Conservation (phyloP, 2,329 filamentous ascomycete genomes). For the Botrytis hyacinthi region DNA sequence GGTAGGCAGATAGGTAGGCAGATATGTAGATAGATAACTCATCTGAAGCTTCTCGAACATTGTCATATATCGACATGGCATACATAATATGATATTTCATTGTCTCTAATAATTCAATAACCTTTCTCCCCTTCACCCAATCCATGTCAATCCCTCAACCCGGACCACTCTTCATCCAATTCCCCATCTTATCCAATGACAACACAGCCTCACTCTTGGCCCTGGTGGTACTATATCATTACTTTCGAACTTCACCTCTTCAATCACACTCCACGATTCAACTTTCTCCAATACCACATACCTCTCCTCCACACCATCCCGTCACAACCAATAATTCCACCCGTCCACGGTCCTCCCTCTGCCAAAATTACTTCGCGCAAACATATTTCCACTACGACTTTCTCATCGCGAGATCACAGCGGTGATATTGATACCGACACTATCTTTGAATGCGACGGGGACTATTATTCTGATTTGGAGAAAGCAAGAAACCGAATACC, state of each 20-base stretch:
- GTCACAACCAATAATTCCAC: neutral
- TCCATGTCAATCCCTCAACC: neutral
- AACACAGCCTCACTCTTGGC: slow-evolving; percentile 13
- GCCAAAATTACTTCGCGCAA: neutral
- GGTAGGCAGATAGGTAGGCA: too few species aligned
- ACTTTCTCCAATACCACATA: neutral
- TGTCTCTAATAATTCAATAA: neutral
- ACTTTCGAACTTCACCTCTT: neutral
- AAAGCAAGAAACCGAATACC: neutral
- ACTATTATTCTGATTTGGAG: neutral
- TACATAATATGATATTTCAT: neutral
- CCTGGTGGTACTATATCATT: neutral
- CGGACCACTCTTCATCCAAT: neutral
- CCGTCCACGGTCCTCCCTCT: too few species aligned
- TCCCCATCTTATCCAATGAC: neutral
- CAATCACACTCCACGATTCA: neutral
- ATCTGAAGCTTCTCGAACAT: neutral
- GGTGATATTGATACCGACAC: neutral
- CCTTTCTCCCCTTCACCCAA: neutral
- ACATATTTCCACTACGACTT: neutral
- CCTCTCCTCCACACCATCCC: neutral
- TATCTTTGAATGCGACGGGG: neutral
- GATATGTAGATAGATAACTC: neutral
- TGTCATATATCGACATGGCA: neutral
- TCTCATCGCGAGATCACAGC: neutral